phyloP scores from a whole-genome alignment of 208 protist genomes.

The Acanthamoeba triangularis region DNA sequence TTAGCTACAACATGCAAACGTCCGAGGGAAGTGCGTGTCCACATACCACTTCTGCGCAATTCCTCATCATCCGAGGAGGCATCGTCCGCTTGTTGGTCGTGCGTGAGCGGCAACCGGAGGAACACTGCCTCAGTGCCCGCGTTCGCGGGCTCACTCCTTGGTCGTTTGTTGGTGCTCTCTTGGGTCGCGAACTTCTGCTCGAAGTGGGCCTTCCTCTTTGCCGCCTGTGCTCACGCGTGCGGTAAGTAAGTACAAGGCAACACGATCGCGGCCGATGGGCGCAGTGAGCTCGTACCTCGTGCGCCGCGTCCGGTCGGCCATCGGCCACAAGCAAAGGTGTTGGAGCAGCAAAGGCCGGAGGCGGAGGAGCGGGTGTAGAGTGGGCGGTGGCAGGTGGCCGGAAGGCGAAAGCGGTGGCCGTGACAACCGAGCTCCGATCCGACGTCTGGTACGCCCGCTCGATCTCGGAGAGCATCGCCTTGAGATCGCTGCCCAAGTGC shows the following conservation, averaged over 20 bases:
- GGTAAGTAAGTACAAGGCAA: not conserved
- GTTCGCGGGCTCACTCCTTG: not conserved
- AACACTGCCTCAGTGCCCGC: too few species aligned
- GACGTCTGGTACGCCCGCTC: conserved; percentile 3
- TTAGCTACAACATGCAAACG: not conserved
- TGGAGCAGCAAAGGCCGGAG: not conserved
- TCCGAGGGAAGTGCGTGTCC: not conserved
- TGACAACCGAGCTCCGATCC: not conserved
- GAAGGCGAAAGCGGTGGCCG: not conserved
- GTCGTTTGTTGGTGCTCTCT: not conserved
- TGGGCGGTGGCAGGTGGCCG: too few species aligned
- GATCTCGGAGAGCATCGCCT: conserved; percentile 22
- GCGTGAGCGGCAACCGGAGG: not conserved
- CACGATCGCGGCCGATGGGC: not conserved
- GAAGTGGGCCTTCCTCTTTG: not conserved
- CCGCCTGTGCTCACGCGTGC: not conserved
- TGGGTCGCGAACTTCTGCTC: not conserved
- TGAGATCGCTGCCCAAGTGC: not conserved
- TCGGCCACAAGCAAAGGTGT: not conserved
- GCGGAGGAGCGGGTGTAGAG: not conserved
- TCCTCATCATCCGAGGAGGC: not conserved
- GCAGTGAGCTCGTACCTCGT: not conserved
- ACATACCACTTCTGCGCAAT: not conserved
- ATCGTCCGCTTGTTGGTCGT: not conserved
- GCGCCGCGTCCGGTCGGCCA: not conserved